These are phyloP conservation scores for slime mould (Dictyostelium discoideum) DNA, from an alignment of 78 protist species.

Conservation along the genomic window DNA sequence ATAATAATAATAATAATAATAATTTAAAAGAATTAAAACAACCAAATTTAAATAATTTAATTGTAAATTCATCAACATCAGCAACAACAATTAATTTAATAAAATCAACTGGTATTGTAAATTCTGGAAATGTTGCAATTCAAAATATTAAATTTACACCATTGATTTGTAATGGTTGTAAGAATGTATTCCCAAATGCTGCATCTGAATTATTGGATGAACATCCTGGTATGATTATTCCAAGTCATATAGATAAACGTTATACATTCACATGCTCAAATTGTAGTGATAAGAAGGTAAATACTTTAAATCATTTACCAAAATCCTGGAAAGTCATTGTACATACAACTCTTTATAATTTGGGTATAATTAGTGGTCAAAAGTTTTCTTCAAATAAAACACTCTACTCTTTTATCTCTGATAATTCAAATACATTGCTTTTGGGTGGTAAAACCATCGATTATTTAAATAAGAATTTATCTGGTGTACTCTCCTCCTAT, in stretches of 20 bases:
- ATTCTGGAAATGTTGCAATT: conserved; percentile 46
- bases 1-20: background rate
- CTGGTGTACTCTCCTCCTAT: conserved; percentile 61
- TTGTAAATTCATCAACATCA: conserved; percentile 10
- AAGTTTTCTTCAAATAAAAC: conserved; percentile 70
- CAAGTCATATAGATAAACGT: conserved; percentile 68
- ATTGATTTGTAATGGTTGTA: conserved; percentile 42
- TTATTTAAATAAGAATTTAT: conserved; percentile 52
- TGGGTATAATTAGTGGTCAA: conserved; percentile 36
- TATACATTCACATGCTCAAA: conserved; percentile 33
- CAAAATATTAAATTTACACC: conserved; percentile 59
- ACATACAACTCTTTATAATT: conserved; percentile 65
- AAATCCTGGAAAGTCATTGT: conserved; percentile 76
- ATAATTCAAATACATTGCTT: conserved; percentile 56
- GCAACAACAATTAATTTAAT: background rate
- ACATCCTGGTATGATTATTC: conserved; percentile 25
- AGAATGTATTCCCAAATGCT: conserved; percentile 33
- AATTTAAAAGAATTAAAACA: background rate
- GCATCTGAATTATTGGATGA: conserved; percentile 55
- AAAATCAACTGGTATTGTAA: background rate
- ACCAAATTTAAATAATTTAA: conserved; percentile 1
- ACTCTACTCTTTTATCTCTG: conserved; percentile 67
- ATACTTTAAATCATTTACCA: conserved; percentile 41
- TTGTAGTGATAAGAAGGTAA: conserved; percentile 40
- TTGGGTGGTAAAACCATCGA: conserved; percentile 77